These are phyloP conservation scores for Neurospora sp. DNA, from an alignment of 495 filamentous ascomycete species.

Conservation along the genomic window DNA sequence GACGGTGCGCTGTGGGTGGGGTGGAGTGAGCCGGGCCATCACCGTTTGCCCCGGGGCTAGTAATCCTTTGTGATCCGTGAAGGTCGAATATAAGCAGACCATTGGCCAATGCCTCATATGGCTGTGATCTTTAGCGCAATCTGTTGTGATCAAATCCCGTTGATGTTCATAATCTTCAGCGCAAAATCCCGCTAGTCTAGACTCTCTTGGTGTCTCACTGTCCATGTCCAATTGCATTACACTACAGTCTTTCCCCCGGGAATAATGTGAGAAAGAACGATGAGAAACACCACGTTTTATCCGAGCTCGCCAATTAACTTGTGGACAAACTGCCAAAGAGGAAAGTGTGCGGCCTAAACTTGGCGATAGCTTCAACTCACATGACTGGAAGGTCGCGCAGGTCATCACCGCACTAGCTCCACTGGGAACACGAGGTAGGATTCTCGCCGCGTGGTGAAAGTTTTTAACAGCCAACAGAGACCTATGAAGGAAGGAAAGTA, in stretches of 20 bases:
- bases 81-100: background rate
- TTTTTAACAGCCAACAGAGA: background rate
- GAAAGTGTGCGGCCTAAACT: background rate
- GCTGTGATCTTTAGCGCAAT: background rate
- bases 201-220: background rate
- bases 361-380: background rate
- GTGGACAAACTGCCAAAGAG: background rate
- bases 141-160: background rate
- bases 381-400: background rate
- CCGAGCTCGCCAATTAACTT: background rate
- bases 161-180: background rate
- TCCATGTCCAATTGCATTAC: background rate
- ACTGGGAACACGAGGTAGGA: background rate
- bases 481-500: background rate
- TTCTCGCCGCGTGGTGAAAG: background rate
- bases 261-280: background rate
- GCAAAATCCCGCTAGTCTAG: background rate
- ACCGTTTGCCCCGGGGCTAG: background rate
- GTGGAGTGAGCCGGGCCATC: background rate
- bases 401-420: background rate
- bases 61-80: background rate
- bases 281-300: background rate
- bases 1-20: background rate
- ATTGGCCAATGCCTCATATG: background rate
- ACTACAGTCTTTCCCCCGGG: background rate